phyloP scores from a whole-genome alignment of 345 rosid genomes.

The Barbarea vulgaris region DNA sequence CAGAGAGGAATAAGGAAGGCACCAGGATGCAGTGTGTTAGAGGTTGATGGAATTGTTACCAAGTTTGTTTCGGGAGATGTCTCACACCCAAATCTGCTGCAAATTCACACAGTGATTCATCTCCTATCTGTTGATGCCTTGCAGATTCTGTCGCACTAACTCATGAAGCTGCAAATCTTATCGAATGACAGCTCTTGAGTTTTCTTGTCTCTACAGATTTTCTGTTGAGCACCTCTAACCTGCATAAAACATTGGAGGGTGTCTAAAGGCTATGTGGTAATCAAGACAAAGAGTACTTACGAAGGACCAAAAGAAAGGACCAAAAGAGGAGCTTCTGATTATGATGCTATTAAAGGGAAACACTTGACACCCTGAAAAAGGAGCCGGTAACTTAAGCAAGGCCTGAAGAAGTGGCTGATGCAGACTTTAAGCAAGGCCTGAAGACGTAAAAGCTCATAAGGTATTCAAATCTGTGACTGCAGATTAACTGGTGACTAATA shows the following conservation, averaged over 20 bases:
- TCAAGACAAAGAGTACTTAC: not conserved
- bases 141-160: constrained; percentile 25
- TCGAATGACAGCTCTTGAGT: not conserved
- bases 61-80: constrained; percentile 63
- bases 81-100: constrained; percentile 40
- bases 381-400: constrained; percentile 11
- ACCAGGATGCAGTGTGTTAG: constrained; percentile 62
- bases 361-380: not conserved
- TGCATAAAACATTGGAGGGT: not conserved
- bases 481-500: not conserved
- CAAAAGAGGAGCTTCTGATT: constrained; percentile 5
- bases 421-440: too few relatives aligned
- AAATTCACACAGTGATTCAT: constrained; percentile 49
- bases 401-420: not conserved
- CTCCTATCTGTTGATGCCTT: constrained; percentile 34
- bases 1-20: constrained; percentile 51
- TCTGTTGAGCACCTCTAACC: not conserved
- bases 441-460: not conserved
- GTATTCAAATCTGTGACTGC: too few relatives aligned
- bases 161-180: constrained; percentile 20
- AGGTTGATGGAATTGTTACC: constrained; percentile 49
- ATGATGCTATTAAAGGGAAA: not conserved
- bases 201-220: constrained; percentile 1
- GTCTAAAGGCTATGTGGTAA: not conserved
- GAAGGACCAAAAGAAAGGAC: constrained; percentile 4